Percentiles rank a stretch among this genome's conserved stretches.
Conservation (phyloP, 768 basidiomycete genomes). For the Lactifluus piperatus region DNA sequence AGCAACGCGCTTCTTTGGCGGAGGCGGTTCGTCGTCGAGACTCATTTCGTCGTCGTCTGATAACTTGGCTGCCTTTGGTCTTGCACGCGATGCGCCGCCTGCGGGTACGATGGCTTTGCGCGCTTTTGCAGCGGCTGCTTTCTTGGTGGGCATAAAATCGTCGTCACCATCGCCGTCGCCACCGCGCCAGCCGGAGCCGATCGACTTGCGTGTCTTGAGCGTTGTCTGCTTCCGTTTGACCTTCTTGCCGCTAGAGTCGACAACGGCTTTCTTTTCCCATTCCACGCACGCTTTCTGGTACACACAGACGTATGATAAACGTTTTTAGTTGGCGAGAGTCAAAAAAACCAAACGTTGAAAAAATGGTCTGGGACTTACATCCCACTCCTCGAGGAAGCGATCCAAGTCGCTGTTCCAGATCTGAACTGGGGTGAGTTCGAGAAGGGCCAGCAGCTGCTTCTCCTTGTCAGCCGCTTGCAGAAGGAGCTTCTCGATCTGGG, state of each 20-base stretch:
- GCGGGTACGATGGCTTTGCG: conserved; percentile 25
- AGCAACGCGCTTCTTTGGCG: conserved; percentile 19
- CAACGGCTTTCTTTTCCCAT: conserved; percentile 37
- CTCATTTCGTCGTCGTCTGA: conserved; percentile 20
- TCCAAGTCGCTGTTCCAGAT: conserved; percentile 92
- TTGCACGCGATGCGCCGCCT: conserved; percentile 23
- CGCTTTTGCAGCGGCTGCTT: conserved; percentile 33
- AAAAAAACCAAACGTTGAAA: too few species aligned
- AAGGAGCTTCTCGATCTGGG: conserved; percentile 74
- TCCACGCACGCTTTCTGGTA: conserved; percentile 33
- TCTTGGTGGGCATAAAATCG: conserved; percentile 43
- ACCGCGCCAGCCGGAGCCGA: conserved; percentile 33
- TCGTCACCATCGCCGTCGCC: conserved; percentile 39
- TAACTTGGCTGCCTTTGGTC: conserved; percentile 30
- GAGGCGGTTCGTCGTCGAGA: conserved; percentile 14
- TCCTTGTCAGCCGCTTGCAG: conserved; percentile 79
- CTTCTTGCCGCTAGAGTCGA: conserved; percentile 43
- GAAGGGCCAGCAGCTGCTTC: conserved; percentile 63
- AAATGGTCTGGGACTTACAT: too few species aligned
- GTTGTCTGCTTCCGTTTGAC: conserved; percentile 50
- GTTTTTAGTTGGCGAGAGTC: neutral
- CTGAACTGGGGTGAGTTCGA: conserved; percentile 69
- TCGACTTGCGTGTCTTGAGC: conserved; percentile 45
- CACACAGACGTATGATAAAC: neutral
- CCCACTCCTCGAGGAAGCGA: conserved; percentile 74